Base-by-base conservation (phyloP, 768 basidiomycete species). In the Fomitopsis pulvina region DNA sequence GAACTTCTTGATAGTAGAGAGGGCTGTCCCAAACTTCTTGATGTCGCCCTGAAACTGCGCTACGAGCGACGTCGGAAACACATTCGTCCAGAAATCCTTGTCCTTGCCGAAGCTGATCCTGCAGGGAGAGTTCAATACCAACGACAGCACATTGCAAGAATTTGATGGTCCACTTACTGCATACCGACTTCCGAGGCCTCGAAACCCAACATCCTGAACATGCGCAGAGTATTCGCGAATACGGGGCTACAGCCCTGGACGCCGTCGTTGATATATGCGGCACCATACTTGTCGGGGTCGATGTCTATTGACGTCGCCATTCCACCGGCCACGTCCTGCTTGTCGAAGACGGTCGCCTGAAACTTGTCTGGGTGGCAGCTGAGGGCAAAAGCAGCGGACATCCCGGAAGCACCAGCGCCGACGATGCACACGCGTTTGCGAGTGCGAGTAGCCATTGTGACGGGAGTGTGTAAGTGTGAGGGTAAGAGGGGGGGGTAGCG, bases 41-140 rank as follows among this genome's bases (percentile, higher is more conserved):
- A 68, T 66, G 48, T 69, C 64, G 21, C 52, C 49, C 27, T 60
- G 47, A 51, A 65, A 64, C 32, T 61, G 53, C 8, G 59, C 43
- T n/a, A 64, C 62, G 20, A 68, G 59, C 21, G 53, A 48, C 2
- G 65, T 59, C 6, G 69, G 70, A 47, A 66, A 71, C 47, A 71
- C 67, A 45, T 70, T 70, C 28, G 67, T 64, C 69, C 69, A 71
- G 46, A 71, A 71, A 48, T 65, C 60, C 37, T 63, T 58, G 42
- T 58, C 65, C 47, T 66, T 63, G 18, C 68, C 65, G 45, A 69
- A 68, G 53, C 60, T 64, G 41, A 68, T 66, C 42, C 61, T 64
- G 46, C 12, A 26, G 22, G 9, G 24, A 6, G 21, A 7, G n/a
- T 10, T 7, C 12, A 47, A 8, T 10, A 18, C 1, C 6, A 24